These are phyloP conservation scores for Kuraishia hungarica DNA, from an alignment of 805 yeast genomes.

Conservation along the genomic window DNA sequence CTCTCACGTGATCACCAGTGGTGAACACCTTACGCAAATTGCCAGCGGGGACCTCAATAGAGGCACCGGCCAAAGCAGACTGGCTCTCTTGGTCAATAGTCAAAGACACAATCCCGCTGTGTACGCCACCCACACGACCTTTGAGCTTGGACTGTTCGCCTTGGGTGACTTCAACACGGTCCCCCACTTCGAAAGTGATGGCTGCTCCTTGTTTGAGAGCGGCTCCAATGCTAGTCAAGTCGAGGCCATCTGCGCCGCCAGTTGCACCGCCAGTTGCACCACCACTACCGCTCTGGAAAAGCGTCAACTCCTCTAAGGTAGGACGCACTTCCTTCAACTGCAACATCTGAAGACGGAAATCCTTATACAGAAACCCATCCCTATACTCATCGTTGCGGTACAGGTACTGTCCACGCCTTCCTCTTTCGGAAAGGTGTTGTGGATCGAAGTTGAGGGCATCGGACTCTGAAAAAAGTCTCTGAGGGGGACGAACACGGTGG, in stretches of 20 bases:
- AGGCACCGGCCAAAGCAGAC: slow-evolving; percentile 41
- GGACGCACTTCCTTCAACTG: slow-evolving; percentile 80
- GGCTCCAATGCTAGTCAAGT: slow-evolving; percentile 78
- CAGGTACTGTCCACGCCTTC: slow-evolving; percentile 45
- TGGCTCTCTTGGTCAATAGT: slow-evolving; percentile 49
- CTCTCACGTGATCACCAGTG: slow-evolving; percentile 93
- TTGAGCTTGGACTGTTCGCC: slow-evolving; percentile 92
- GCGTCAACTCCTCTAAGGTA: slow-evolving; percentile 77
- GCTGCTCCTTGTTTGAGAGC: slow-evolving; percentile 60
- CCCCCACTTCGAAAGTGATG: slow-evolving; percentile 81
- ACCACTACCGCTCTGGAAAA: slow-evolving; percentile 63
- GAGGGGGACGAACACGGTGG: slow-evolving; percentile 61
- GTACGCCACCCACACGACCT: slow-evolving; percentile 68
- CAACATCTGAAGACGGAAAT: slow-evolving; percentile 73
- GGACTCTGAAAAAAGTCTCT: slow-evolving; percentile 77
- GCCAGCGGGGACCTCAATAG: slow-evolving; percentile 67
- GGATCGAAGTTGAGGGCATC: slow-evolving; percentile 86
- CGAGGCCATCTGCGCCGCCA: slow-evolving; percentile 62
- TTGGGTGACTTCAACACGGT: slow-evolving; percentile 79
- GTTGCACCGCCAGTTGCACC: neutral
- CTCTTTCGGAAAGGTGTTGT: slow-evolving; percentile 57
- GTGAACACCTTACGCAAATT: slow-evolving; percentile 79
- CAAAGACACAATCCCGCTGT: slow-evolving; percentile 46
- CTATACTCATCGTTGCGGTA: slow-evolving; percentile 85
- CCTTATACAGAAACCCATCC: slow-evolving; percentile 83